These are phyloP conservation scores for Lepiota venenata DNA, from an alignment of 768 basidiomycete species.

Conservation along the genomic window DNA sequence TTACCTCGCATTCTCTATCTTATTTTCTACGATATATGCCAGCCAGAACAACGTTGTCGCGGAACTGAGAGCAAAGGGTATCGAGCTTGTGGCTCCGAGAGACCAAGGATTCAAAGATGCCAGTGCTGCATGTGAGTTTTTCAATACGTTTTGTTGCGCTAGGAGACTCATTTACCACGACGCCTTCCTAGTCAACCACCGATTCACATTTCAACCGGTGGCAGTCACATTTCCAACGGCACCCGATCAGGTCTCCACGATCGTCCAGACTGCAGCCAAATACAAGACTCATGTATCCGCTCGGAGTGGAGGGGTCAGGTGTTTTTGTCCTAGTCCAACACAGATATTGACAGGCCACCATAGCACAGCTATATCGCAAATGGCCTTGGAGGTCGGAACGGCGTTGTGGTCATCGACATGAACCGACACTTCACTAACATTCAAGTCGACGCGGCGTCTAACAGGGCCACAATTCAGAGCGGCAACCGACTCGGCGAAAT, in stretches of 20 bases:
- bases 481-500: constrained; percentile 38
- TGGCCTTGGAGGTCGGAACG: constrained; percentile 37
- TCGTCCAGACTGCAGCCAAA: constrained; percentile 22
- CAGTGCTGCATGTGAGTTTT: constrained; percentile 22
- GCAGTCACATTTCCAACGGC: constrained; percentile 26
- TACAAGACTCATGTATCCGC: constrained; percentile 30
- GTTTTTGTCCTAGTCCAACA: neutral
- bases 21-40: neutral
- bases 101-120: constrained; percentile 18
- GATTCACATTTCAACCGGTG: constrained; percentile 27
- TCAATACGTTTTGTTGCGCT: neutral
- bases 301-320: constrained; percentile 38
- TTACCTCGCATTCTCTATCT: neutral
- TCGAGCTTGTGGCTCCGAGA: constrained; percentile 20
- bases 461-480: constrained; percentile 31
- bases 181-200: constrained; percentile 22
- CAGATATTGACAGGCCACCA: neutral
- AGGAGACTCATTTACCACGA: neutral
- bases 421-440: constrained; percentile 30
- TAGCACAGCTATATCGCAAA: constrained; percentile 44
- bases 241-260: constrained; percentile 24
- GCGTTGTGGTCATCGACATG: constrained; percentile 39
- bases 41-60: neutral
- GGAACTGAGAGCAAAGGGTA: constrained; percentile 8
- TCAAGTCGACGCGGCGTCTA: constrained; percentile 24